Conservation (phyloP, 768 basidiomycete genomes). For the Suillus subalutaceus region DNA sequence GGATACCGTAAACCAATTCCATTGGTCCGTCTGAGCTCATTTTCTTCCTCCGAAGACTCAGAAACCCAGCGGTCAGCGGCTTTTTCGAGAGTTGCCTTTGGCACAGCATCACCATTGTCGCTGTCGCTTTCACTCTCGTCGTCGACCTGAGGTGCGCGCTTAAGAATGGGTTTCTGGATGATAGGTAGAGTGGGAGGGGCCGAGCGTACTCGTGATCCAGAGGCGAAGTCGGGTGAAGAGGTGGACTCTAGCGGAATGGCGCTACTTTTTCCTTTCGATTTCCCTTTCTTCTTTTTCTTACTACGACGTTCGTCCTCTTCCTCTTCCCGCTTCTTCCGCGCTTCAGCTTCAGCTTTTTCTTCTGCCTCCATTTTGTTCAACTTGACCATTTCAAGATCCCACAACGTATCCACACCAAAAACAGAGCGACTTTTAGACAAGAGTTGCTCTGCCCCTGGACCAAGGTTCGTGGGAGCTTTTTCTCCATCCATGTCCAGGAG, state of each 20-base stretch:
- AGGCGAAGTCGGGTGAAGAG: slow-evolving; percentile 34
- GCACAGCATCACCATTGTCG: slow-evolving; percentile 40
- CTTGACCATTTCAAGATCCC: slow-evolving; percentile 88
- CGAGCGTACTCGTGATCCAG: slow-evolving; percentile 20
- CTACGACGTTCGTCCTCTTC: slow-evolving; percentile 44
- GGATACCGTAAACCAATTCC: slow-evolving; percentile 60
- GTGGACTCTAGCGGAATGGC: slow-evolving; percentile 32
- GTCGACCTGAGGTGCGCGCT: slow-evolving; percentile 32
- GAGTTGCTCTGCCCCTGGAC: slow-evolving; percentile 34
- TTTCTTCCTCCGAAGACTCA: slow-evolving; percentile 64
- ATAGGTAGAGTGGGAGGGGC: slow-evolving; percentile 36
- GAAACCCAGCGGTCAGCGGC: slow-evolving; percentile 45
- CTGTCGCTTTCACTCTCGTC: slow-evolving; percentile 52
- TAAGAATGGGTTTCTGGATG: slow-evolving; percentile 37
- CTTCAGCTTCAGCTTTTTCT: slow-evolving; percentile 64
- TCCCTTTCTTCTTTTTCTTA: slow-evolving; percentile 45
- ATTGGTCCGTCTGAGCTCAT: slow-evolving; percentile 55
- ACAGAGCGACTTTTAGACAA: slow-evolving; percentile 68
- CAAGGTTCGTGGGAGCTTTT: slow-evolving; percentile 31
- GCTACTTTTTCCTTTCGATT: slow-evolving; percentile 51
- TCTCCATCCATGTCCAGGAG: slow-evolving; percentile 63
- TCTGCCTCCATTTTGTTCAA: slow-evolving; percentile 73
- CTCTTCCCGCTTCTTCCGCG: slow-evolving; percentile 47
- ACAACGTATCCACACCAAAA: slow-evolving; percentile 91
- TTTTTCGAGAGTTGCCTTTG: slow-evolving; percentile 27